phyloP scores from a whole-genome alignment of 1,284 basidiomycete species.

The Ganoderma boninense region DNA sequence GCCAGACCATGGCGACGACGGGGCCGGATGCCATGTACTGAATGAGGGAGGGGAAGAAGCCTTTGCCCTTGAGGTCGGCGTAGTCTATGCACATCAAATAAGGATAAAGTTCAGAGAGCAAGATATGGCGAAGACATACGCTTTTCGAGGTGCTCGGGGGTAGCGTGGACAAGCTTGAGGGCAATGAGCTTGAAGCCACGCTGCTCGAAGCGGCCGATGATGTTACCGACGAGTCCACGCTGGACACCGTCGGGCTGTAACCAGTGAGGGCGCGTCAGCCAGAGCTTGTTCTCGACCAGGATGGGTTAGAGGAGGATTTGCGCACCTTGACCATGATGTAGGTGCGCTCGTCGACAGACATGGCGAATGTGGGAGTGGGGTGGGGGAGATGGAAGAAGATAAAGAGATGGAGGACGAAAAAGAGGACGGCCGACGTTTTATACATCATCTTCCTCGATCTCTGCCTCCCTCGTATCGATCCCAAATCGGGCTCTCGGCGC shows the following conservation, averaged over 20 bases:
- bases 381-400: conserved; percentile 41
- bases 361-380: conserved; percentile 45
- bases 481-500: conserved; percentile 37
- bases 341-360: conserved; percentile 79
- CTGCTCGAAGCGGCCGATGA: conserved; percentile 93
- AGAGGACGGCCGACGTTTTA: conserved; percentile 45
- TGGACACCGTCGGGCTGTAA: conserved; percentile 95
- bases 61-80: conserved; percentile 89
- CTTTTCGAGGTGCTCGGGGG: conserved; percentile 86
- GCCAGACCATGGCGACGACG: conserved; percentile 97
- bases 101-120: background rate
- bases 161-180: conserved; percentile 84
- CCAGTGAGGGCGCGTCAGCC: conserved; percentile 7
- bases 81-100: conserved; percentile 71
- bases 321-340: conserved; percentile 91
- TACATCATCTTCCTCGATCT: conserved; percentile 36
- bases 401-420: conserved; percentile 41
- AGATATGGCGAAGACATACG: conserved; percentile 54
- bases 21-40: conserved; percentile 96
- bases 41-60: conserved; percentile 94
- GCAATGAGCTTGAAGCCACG: conserved; percentile 95
- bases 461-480: conserved; percentile 38
- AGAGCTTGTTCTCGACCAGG: background rate
- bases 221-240: conserved; percentile 93
- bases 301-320: background rate